Evolutionary conservation across 768 basidiomycete species (phyloP), one percentile per base, ranked within the genome.

Genomic region (Podaxis sp.): DNA sequence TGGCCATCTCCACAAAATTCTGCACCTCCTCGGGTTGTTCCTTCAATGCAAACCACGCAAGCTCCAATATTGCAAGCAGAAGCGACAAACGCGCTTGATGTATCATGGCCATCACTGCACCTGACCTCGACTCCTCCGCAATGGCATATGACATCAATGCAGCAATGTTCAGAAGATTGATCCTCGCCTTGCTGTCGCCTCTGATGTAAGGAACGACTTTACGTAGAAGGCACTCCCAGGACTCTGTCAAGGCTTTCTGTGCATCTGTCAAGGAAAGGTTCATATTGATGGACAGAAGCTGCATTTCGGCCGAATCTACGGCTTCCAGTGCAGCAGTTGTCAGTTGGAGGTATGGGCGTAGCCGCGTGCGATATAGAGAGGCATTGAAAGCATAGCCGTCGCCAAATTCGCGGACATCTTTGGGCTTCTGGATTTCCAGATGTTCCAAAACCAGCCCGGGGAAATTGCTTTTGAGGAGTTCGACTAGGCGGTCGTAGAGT

Each of bases 191-290:
- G n/a, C 72, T 68, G 61, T 91, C 86, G 1, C 82, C 84, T 28
- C 90, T 82, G 26, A 93, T 74, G 72, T 87, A 89, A 0, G 87
- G 84, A 9, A 84, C 76, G 2, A 85, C 77, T 68, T 87, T 85
- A 46, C 85, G 82, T 48, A 95, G 78, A 49, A 96, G 73, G 51
- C 81, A 79, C 56, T 88, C 86, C 93, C 93, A 96, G 3, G 93
- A 84, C 61, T 91, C 86, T 0, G 89, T 84, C 51, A 94, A 79
- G 1, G 85, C 77, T 2, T 84, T 84, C 72, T 96, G 92, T 0
- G 91, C 82, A 68, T 96, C 90, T 22, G 91, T 80, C 42, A 97
- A 77, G 1, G 94, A 95, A 53, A 95, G 82, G 70, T 96, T 95
- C 66, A 95, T 82, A 73, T 97, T 97, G 72, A 96, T 86, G 1